Evolutionary conservation across 257 asterid species (phyloP), one percentile per base, ranked within the genome.

Genomic region (Plantago ovata): DNA sequence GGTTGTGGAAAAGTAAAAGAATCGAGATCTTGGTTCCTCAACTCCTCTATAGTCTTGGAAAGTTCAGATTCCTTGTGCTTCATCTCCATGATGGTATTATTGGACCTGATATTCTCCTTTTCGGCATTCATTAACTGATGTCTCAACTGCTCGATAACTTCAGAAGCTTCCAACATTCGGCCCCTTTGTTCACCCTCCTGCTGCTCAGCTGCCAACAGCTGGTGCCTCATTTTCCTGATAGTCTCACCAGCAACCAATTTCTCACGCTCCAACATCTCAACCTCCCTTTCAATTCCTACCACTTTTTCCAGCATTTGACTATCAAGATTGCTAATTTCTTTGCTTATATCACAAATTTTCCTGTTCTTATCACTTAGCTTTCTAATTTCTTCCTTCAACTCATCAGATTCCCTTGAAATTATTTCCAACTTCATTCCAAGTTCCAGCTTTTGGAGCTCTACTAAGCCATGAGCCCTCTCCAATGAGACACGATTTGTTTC

Each of bases 401-500:
- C 48, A 7, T 59, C 66, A 1, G 22, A 8, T 20, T 41, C 33
- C 7, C n/a, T 60, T 42, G 42, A 10, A 42, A 49, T 42, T 9
- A 6, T 22, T 32, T 6, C 5, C 15, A 67, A 19, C 53, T 33
- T 48, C 2, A 60, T 64, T 23, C 33, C 50, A 0, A 53, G 12
- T 33, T 45, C 32, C 9, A 47, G 1, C 7, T 19, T 66, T 11
- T 66, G 69, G 15, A 32, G 18, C 62, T 38, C 58, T 1, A 20
- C 19, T 10, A 53, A 33, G 24, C 39, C 44, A 9, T 52, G 66
- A 1, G 20, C 18, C 13, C 38, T 66, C 60, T 51, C 56, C 28
- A 61, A 20, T 22, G 57, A 45, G 14, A 13, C 64, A 15, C 18
- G 21, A 41, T 43, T 51, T 38, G 40, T 57, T 66, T 62, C 67